Evolutionary conservation across 371 early-diverging fungal genomes (phyloP).

Genomic region (Mortierella sp.): DNA sequence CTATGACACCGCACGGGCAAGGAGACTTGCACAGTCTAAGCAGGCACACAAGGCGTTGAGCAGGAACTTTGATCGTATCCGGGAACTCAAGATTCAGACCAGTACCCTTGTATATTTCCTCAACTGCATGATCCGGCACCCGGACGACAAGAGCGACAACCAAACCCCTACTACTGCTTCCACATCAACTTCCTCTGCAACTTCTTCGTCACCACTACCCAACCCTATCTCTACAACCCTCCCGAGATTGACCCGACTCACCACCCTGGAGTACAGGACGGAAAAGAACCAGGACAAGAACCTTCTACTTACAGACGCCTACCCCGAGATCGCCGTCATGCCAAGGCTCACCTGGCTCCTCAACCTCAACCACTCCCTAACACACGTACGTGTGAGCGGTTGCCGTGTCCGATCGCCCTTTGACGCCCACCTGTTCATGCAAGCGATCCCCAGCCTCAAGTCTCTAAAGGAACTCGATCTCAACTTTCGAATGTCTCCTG

Average conservation of each 20-base stretch:
- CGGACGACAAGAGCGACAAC: neutral
- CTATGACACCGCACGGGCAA: neutral
- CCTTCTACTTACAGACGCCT: neutral
- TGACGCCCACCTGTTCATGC: constrained; percentile 1
- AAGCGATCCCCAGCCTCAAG: neutral
- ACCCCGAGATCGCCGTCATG: constrained; percentile 8
- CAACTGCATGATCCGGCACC: neutral
- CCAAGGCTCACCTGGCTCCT: neutral
- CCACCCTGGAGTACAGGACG: neutral
- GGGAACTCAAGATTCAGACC: neutral
- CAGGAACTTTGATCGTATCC: neutral
- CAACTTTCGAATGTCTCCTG: neutral
- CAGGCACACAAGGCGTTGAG: neutral
- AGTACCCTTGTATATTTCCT: neutral
- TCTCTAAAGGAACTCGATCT: neutral
- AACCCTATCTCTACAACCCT: neutral
- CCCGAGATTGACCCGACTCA: neutral
- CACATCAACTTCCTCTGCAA: neutral
- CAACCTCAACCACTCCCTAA: neutral
- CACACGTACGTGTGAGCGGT: neutral
- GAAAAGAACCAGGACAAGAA: neutral
- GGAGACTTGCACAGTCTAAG: neutral
- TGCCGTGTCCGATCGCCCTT: neutral
- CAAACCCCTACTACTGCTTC: neutral
- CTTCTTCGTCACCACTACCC: neutral